These are phyloP conservation scores for Plantago elongata DNA, from an alignment of 257 asterid species.

Conservation along the genomic window DNA sequence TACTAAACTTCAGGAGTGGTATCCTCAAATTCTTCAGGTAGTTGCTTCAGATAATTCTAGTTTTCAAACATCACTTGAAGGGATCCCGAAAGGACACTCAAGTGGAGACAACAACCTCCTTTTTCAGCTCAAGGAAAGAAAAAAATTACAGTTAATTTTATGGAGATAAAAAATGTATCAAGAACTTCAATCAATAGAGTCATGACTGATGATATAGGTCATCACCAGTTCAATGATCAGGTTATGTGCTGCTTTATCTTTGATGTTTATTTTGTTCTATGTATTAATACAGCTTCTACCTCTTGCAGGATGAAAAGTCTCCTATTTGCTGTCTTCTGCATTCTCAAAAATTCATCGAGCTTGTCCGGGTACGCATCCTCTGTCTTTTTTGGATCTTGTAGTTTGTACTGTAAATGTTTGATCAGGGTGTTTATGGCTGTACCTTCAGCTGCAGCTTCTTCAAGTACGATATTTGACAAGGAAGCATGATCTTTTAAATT, in stretches of 20 bases:
- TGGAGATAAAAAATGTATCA: not conserved
- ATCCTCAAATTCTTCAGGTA: conserved; percentile 87
- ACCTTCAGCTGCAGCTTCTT: not conserved
- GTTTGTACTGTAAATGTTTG: not conserved
- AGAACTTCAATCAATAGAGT: not conserved
- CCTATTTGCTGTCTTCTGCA: conserved; percentile 70
- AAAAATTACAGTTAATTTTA: no score
- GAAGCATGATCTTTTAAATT: not conserved
- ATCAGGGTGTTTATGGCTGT: not conserved
- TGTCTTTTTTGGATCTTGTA: conserved; percentile 9
- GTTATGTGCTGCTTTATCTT: conserved; percentile 6
- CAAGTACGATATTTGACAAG: no score
- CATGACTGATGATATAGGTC: not conserved
- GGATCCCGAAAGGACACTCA: no score
- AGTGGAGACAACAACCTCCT: no score
- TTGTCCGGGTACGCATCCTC: conserved; percentile 59
- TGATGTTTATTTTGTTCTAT: conserved; percentile 9
- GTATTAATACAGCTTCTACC: conserved; percentile 18
- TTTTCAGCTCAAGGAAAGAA: no score
- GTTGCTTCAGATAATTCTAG: conserved; percentile 11
- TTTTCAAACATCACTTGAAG: no score
- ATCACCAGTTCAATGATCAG: not conserved
- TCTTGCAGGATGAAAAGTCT: conserved; percentile 70
- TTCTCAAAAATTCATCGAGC: conserved; percentile 86
- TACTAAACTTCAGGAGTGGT: conserved; percentile 50